Evolutionary conservation across 2,329 filamentous ascomycete genomes (phyloP), one percentile per base, ranked within the genome.

Genomic region (Pseudogymnoascus sp.): DNA sequence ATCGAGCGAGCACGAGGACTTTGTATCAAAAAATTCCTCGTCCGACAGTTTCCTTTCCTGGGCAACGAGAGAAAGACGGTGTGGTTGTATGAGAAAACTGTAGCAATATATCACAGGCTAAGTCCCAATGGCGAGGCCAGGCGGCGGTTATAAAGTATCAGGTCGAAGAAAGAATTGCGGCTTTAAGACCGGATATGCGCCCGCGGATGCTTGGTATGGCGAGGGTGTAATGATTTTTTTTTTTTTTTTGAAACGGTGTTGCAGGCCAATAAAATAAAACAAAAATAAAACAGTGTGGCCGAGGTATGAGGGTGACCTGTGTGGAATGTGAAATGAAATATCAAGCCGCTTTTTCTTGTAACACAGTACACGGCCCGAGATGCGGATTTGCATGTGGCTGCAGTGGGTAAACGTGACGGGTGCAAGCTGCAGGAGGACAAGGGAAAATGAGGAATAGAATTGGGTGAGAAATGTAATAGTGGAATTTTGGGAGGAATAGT

Each of bases 381-480:
- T 54, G 48, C 48, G 48, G 48, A 31, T 54, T 54, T 54, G 48
- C 48, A 54, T 54, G 48, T 54, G 48, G 48, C 48, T 31, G 14
- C 14, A 31, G 48, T 54, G 48, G 48, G 23, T 54, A 54, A 54
- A 54, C 48, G 48, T 54, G 48, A 31, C 48, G 48, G 48, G 7
- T 54, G 25, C 48, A 31, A 31, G 25, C 48, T 54, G 23, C 14
- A 34, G 48, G 25, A 31, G 48, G 48, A 54, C 48, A 54, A 54
- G 48, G 48, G 48, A 31, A 54, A 28, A 54, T 54, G 48, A 31
- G 48, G 48, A 54, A 54, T 54, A 54, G 48, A 54, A 54, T 54
- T 23, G 28, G 8, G 8, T 54, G 23, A 54, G 23, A 54, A 54
- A 31, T 28, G 48, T 54, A 54, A 54, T 54, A 54, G 48, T 51